Percentiles rank a stretch among this genome's conserved stretches.
These are phyloP conservation scores for Eimeria acervulina DNA, from an alignment of 169 alveolate species.

Conservation along the genomic window DNA sequence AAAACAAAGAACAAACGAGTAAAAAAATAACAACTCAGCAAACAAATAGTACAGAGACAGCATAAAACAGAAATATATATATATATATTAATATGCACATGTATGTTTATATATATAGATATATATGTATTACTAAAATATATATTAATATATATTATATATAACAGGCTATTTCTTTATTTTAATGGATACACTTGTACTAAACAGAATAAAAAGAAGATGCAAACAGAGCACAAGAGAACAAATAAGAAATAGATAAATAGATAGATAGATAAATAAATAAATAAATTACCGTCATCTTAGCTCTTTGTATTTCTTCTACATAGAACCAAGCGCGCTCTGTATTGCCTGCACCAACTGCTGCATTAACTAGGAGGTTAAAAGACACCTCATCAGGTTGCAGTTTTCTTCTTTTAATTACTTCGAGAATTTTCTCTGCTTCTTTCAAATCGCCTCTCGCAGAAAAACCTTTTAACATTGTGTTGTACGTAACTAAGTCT, in stretches of 20 bases:
- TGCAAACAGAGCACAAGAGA: too few relatives aligned
- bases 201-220: too few relatives aligned
- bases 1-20: too few relatives aligned
- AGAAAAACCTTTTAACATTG: conserved; percentile 34
- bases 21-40: too few relatives aligned
- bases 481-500: conserved; percentile 77
- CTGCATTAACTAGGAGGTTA: conserved; percentile 60
- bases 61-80: background rate
- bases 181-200: too few relatives aligned
- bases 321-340: conserved; percentile 76
- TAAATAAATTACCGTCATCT: conserved; percentile 50
- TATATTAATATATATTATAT: too few relatives aligned
- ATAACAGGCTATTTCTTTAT: too few relatives aligned
- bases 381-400: conserved; percentile 53
- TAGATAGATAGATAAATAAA: too few relatives aligned
- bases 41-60: too few relatives aligned
- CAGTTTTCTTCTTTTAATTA: background rate
- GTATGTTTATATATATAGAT: background rate
- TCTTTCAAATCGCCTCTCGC: background rate
- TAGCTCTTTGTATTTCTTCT: background rate
- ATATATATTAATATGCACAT: background rate
- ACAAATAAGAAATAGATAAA: too few relatives aligned
- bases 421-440: conserved; percentile 43
- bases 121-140: background rate
- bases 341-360: conserved; percentile 6